phyloP scores from a whole-genome alignment of 192 early-diverging fungal genomes.

The Diversispora eburnea region DNA sequence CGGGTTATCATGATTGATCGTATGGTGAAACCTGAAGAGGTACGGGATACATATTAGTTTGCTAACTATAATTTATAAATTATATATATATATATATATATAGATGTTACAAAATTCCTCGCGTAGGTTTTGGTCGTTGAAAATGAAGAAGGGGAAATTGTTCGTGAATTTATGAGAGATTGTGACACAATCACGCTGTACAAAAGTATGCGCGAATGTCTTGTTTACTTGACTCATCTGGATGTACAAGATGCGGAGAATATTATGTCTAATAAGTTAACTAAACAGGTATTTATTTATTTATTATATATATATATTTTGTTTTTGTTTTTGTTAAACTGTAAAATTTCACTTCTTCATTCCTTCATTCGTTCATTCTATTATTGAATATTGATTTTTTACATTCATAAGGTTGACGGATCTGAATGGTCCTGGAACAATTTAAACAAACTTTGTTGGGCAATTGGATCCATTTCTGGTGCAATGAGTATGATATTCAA shows the following conservation, averaged over 20 bases:
- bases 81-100: not conserved
- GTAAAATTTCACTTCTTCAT: not conserved
- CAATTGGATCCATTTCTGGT: slow-evolving; percentile 97
- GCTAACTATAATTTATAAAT: not conserved
- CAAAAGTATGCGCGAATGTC: slow-evolving; percentile 96
- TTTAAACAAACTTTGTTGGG: slow-evolving; percentile 98
- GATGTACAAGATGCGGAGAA: slow-evolving; percentile 90
- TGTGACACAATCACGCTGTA: slow-evolving; percentile 97
- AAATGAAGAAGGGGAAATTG: slow-evolving; percentile 99
- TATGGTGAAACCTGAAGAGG: slow-evolving; percentile 99
- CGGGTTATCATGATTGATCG: slow-evolving; percentile 96
- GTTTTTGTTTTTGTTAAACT: slow-evolving; percentile 7
- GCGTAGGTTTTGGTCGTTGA: slow-evolving; percentile 85
- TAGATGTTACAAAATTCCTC: not conserved
- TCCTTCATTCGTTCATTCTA: too few species aligned
- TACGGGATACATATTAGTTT: slow-evolving; percentile 30
- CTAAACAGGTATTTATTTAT: slow-evolving; percentile 64
- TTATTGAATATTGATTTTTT: too few species aligned
- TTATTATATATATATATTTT: slow-evolving; percentile 9
- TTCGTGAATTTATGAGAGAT: slow-evolving; percentile 95
- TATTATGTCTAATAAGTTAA: slow-evolving; percentile 94
- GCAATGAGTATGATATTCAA: slow-evolving; percentile 65
- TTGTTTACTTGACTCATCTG: slow-evolving; percentile 97
- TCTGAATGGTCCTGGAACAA: slow-evolving; percentile 97
- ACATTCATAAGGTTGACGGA: slow-evolving; percentile 72